Conservation (phyloP, 2,329 filamentous ascomycete genomes). For the Exophiala lecanii-corni region DNA sequence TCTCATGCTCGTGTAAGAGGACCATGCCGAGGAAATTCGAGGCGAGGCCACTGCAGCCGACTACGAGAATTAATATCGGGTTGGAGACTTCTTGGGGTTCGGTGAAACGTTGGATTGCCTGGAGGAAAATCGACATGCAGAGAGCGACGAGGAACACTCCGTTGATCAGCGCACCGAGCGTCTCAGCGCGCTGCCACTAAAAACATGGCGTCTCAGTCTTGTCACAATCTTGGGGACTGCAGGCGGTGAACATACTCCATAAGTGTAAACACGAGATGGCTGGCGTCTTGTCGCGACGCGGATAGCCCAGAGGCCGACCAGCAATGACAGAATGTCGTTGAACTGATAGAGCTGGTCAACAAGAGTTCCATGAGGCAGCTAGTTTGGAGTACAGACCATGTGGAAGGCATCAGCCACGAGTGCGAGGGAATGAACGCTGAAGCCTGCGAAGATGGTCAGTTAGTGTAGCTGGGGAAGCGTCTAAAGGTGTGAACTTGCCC, state of each 20-base stretch:
- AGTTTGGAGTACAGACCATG: conserved; percentile 65
- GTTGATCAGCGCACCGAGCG: conserved; percentile 90
- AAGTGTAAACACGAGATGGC: conserved; percentile 85
- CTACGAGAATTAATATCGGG: conserved; percentile 78
- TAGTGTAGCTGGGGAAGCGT: neutral
- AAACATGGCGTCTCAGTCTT: conserved; percentile 2
- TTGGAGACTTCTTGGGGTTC: conserved; percentile 83
- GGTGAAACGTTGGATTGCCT: conserved; percentile 87
- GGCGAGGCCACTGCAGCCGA: conserved; percentile 75
- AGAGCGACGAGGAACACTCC: conserved; percentile 95
- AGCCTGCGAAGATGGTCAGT: conserved; percentile 45
- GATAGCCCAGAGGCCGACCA: conserved; percentile 91
- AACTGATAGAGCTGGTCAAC: too few species aligned
- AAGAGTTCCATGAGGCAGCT: too few species aligned
- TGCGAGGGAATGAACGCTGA: conserved; percentile 82
- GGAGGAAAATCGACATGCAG: conserved; percentile 90
- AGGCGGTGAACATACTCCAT: conserved; percentile 61
- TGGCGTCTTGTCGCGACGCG: conserved; percentile 76
- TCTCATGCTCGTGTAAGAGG: conserved; percentile 79
- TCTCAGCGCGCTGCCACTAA: conserved; percentile 93
- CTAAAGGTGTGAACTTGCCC: conserved; percentile 41
- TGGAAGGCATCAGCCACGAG: conserved; percentile 95
- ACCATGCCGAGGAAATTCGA: conserved; percentile 86
- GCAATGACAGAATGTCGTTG: too few species aligned
- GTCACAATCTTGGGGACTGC: neutral